Evolutionary conservation across 2,329 filamentous ascomycete species (phyloP).

Genomic region (Ascochyta lentis): DNA sequence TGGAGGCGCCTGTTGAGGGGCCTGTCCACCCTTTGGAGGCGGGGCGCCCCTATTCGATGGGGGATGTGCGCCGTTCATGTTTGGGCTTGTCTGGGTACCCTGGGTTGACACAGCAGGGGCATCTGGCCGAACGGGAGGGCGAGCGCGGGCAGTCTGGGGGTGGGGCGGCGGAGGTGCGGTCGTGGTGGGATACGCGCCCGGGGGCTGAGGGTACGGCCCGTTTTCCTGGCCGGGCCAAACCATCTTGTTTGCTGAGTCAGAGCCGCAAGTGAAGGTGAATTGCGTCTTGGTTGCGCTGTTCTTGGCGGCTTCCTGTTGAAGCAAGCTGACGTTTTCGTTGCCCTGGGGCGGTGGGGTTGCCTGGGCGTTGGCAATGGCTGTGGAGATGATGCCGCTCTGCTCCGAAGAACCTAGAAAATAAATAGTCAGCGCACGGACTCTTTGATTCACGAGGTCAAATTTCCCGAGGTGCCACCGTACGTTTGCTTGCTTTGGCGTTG

Average conservation of each 20-base stretch:
- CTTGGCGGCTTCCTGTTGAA: conserved; percentile 71
- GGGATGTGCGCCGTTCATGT: conserved; percentile 51
- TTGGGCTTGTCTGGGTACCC: conserved; percentile 63
- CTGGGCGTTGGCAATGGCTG: conserved; percentile 83
- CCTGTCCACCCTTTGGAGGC: conserved; percentile 47
- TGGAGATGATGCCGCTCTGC: conserved; percentile 86
- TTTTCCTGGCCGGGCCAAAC: conserved; percentile 72
- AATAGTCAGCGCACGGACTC: conserved; percentile 48
- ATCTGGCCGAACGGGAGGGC: conserved; percentile 40
- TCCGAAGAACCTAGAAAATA: conserved; percentile 46
- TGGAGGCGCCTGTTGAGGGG: conserved; percentile 54
- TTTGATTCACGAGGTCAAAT: conserved; percentile 23
- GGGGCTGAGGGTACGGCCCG: conserved; percentile 46
- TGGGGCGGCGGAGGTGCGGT: conserved; percentile 29
- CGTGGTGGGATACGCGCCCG: conserved; percentile 43
- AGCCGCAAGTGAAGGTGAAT: conserved; percentile 96
- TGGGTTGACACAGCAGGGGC: conserved; percentile 57
- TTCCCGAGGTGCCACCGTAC: conserved; percentile 44
- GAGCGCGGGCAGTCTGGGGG: conserved; percentile 31
- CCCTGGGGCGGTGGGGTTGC: conserved; percentile 60
- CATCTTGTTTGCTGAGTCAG: conserved; percentile 80
- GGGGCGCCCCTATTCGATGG: conserved; percentile 35
- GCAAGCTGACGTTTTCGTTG: conserved; percentile 79
- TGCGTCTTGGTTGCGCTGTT: conserved; percentile 78
- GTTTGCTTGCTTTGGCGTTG: conserved; percentile 53